phyloP scores from a whole-genome alignment of 1,284 basidiomycete genomes.

The Ceratobasidium papillatum region DNA sequence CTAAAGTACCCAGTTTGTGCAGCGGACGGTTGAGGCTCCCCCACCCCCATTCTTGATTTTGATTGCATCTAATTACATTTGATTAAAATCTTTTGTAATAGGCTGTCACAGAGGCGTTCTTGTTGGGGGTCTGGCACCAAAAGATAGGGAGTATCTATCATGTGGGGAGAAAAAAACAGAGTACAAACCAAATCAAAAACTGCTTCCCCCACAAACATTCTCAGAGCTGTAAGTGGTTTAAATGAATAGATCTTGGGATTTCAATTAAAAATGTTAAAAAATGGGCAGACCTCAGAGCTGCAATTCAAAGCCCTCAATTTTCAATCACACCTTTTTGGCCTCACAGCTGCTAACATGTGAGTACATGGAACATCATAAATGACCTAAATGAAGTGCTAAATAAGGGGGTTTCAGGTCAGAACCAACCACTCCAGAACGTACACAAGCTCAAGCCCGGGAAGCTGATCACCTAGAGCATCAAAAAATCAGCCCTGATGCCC shows the following conservation, averaged over 20 bases:
- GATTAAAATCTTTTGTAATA: neutral
- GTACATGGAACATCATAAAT: neutral
- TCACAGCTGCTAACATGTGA: neutral
- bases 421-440: slow-evolving; percentile 11
- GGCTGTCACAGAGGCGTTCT: neutral
- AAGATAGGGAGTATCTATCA: neutral
- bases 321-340: neutral
- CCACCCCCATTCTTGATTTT: neutral
- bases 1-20: no score
- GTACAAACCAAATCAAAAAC: neutral
- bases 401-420: neutral
- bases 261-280: neutral
- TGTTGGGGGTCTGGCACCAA: neutral
- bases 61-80: neutral
- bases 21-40: neutral
- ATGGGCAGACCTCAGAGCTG: neutral
- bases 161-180: neutral
- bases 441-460: neutral
- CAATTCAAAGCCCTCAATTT: no score
- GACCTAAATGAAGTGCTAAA: neutral
- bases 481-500: neutral
- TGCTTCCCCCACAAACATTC: neutral
- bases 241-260: neutral
- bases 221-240: slow-evolving; percentile 6
- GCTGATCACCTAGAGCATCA: neutral